Conservation (phyloP, 176 grass and related monocot genomes). For the Zea luxurians region DNA sequence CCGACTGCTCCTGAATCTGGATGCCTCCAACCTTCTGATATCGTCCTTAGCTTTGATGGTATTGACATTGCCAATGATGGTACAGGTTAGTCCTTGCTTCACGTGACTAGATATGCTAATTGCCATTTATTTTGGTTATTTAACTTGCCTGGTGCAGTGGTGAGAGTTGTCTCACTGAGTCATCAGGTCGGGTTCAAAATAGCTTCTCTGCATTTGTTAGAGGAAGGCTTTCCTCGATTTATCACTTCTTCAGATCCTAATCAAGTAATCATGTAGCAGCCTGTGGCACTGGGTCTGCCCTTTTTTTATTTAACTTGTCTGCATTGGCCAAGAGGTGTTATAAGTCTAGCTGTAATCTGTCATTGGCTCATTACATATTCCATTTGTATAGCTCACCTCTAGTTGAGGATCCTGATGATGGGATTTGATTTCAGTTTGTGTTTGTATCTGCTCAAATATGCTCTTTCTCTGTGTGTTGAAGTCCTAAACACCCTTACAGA, state of each 20-base stretch:
- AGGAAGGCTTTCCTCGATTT: too few species aligned
- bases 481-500: not conserved
- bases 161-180: too few species aligned
- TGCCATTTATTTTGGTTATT: not conserved
- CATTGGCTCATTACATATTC: conserved; percentile 9
- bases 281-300: too few species aligned
- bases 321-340: not conserved
- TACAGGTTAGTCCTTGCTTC: conserved; percentile 60
- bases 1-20: conserved; percentile 86
- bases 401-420: conserved; percentile 6
- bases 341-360: conserved; percentile 24
- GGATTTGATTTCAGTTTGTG: not conserved
- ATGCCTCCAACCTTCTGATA: conserved; percentile 84
- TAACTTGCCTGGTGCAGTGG: not conserved
- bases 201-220: too few species aligned
- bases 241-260: too few species aligned
- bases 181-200: too few species aligned
- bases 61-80: conserved; percentile 96
- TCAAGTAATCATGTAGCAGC: too few species aligned
- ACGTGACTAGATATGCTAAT: not conserved
- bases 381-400: not conserved
- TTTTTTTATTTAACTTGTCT: not conserved
- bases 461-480: not conserved
- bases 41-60: conserved; percentile 86
- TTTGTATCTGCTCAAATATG: not conserved